A percentile compares a stretch with the other conserved stretches of the same genome.
Conservation (phyloP, 2,329 filamentous ascomycete genomes). For the Aspergillus nomiae region DNA sequence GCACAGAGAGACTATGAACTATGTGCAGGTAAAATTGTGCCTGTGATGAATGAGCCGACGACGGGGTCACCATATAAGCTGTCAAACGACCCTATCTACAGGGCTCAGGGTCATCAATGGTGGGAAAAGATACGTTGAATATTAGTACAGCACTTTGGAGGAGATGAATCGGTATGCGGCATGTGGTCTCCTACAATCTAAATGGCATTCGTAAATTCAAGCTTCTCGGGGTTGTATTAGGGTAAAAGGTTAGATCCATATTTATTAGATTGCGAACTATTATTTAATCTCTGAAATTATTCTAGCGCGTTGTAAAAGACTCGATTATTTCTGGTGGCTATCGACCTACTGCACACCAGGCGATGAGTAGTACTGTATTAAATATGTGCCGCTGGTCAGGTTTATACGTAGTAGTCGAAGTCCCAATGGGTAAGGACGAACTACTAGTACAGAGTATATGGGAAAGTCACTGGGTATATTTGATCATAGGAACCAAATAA, state of each 20-base stretch:
- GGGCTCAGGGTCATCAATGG: constrained; percentile 36
- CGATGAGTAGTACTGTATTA: not conserved
- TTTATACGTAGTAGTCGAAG: not conserved
- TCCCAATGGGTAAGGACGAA: not conserved
- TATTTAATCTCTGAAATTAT: not conserved
- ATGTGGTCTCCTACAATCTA: constrained; percentile 16
- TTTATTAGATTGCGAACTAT: not conserved
- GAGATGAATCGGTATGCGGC: constrained; percentile 31
- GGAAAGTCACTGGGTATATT: not conserved
- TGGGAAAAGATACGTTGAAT: constrained; percentile 40
- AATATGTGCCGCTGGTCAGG: not conserved
- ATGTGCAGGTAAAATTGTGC: constrained; percentile 15
- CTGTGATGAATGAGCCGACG: constrained; percentile 26
- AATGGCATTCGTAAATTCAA: not conserved
- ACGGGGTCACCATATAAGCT: constrained; percentile 36
- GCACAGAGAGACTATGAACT: constrained; percentile 64
- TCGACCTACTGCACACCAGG: not conserved
- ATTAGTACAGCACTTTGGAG: constrained; percentile 42
- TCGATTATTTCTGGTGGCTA: not conserved
- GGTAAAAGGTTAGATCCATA: not conserved
- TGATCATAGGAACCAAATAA: too few relatives aligned
- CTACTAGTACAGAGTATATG: too few relatives aligned
- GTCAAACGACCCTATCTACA: constrained; percentile 45
- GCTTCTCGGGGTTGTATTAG: not conserved
- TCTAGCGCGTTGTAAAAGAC: not conserved